These are phyloP conservation scores for Taphrina confusa DNA, from an alignment of 1,139 yeast species.

Conservation along the genomic window DNA sequence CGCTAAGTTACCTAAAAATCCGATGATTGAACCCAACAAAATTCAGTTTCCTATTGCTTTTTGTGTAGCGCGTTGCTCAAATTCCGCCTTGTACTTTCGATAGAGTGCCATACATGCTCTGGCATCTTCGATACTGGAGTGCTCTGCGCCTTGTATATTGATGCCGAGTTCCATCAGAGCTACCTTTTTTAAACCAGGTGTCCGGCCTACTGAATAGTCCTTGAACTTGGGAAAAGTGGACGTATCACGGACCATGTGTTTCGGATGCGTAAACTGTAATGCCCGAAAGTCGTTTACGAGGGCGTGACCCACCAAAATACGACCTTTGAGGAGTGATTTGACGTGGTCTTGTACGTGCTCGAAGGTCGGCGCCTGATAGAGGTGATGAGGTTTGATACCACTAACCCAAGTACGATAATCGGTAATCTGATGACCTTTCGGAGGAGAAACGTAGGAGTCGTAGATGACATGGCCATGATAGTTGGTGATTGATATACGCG, in stretches of 20 bases:
- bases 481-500: slow-evolving; percentile 84
- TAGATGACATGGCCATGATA: slow-evolving; percentile 70
- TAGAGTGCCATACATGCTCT: slow-evolving; percentile 80
- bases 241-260: slow-evolving; percentile 68
- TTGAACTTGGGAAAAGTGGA: slow-evolving; percentile 62
- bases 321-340: slow-evolving; percentile 52
- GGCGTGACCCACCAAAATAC: slow-evolving; percentile 81
- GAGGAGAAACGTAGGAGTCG: slow-evolving; percentile 75
- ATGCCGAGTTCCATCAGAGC: slow-evolving; percentile 58
- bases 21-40: no score
- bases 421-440: slow-evolving; percentile 60
- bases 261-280: slow-evolving; percentile 68
- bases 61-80: slow-evolving; percentile 49
- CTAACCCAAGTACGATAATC: slow-evolving; percentile 97
- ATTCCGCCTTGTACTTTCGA: slow-evolving; percentile 61
- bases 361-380: slow-evolving; percentile 46
- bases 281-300: slow-evolving; percentile 74
- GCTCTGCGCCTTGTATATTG: slow-evolving; percentile 73
- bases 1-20: background rate
- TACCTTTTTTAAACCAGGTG: slow-evolving; percentile 71
- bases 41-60: slow-evolving; percentile 15
- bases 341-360: slow-evolving; percentile 65
- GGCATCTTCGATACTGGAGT: slow-evolving; percentile 86
- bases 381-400: slow-evolving; percentile 70
- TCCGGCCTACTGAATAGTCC: slow-evolving; percentile 61